These are phyloP conservation scores for Eucalyptus fibrosa DNA, from an alignment of 345 rosid species.

Conservation along the genomic window DNA sequence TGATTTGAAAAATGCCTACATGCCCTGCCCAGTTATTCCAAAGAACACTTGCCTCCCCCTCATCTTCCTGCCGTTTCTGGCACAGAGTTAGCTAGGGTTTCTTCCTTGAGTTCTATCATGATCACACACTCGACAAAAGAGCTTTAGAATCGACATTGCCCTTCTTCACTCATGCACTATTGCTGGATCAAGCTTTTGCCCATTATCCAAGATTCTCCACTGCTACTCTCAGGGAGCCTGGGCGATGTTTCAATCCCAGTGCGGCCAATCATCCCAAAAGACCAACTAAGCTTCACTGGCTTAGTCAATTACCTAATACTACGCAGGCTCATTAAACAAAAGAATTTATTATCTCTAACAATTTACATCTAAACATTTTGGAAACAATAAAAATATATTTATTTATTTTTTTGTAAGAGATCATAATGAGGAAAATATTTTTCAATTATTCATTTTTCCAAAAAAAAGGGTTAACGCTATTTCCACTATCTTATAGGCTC, in stretches of 20 bases:
- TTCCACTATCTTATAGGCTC: too few species aligned
- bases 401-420: not conserved
- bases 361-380: not conserved
- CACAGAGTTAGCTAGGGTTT: not conserved
- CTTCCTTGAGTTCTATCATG: not conserved
- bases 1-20: rapidly evolving
- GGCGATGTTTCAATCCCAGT: rapidly evolving
- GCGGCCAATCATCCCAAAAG: rapidly evolving
- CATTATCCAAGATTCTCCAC: not conserved
- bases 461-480: rapidly evolving
- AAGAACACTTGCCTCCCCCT: not conserved
- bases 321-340: not conserved
- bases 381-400: rapidly evolving
- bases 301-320: not conserved
- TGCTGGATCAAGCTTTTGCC: not conserved
- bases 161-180: not conserved
- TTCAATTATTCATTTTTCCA: not conserved
- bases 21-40: not conserved
- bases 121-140: not conserved
- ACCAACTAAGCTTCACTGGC: not conserved
- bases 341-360: not conserved
- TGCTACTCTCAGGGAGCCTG: rapidly evolving
- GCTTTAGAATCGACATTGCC: not conserved
- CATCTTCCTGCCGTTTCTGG: not conserved
- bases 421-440: not conserved